Conservation (phyloP, 2,329 filamentous ascomycete species). For the Hypoxylon sp. region DNA sequence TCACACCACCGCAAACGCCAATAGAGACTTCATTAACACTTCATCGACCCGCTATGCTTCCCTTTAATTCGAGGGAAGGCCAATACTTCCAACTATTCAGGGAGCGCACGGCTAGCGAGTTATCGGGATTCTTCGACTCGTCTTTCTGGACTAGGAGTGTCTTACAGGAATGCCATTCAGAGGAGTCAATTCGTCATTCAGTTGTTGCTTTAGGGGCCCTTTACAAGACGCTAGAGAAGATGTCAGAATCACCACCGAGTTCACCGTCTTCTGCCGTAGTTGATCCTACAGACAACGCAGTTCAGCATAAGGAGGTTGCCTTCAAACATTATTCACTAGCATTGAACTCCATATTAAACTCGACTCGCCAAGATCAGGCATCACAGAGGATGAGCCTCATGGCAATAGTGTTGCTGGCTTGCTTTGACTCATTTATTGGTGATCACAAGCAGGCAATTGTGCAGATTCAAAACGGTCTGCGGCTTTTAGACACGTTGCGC, state of each 20-base stretch:
- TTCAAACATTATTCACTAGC: slow-evolving; percentile 72
- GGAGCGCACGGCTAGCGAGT: slow-evolving; percentile 71
- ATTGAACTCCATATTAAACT: slow-evolving; percentile 64
- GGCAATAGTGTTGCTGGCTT: slow-evolving; percentile 75
- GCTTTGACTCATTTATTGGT: slow-evolving; percentile 77
- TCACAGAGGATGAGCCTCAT: slow-evolving; percentile 72
- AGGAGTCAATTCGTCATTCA: slow-evolving; percentile 73
- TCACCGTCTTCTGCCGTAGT: slow-evolving; percentile 59
- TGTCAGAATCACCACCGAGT: slow-evolving; percentile 64
- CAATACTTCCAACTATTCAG: slow-evolving; percentile 75
- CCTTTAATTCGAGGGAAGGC: slow-evolving; percentile 66
- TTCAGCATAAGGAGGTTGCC: slow-evolving; percentile 71
- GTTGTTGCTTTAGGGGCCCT: slow-evolving; percentile 76
- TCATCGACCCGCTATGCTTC: slow-evolving; percentile 64
- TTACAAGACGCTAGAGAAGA: slow-evolving; percentile 76
- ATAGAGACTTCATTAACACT: slow-evolving; percentile 52
- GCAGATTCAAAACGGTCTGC: slow-evolving; percentile 72
- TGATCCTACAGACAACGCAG: slow-evolving; percentile 58
- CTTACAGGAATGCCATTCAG: slow-evolving; percentile 73
- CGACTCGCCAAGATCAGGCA: slow-evolving; percentile 60
- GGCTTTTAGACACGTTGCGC: slow-evolving; percentile 68
- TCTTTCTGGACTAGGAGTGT: slow-evolving; percentile 76
- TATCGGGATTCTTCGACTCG: slow-evolving; percentile 77
- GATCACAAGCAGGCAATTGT: slow-evolving; percentile 73
- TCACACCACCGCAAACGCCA: slow-evolving; percentile 58